phyloP scores from a whole-genome alignment of 2,329 filamentous ascomycete species.

The Chaetomium strumarium region DNA sequence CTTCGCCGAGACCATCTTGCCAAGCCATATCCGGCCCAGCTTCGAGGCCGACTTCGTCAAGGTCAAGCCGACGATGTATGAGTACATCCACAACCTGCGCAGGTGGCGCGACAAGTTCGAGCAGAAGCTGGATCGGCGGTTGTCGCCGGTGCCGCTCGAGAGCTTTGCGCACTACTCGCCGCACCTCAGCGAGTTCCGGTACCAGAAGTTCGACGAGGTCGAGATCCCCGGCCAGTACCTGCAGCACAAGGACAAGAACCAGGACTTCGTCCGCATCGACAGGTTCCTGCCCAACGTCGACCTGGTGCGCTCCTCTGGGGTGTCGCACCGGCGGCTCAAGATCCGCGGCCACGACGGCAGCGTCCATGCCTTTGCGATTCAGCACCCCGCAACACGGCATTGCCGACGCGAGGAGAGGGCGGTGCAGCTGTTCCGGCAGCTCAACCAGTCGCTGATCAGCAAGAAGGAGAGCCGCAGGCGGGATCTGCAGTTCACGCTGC shows the following conservation, averaged over 20 bases:
- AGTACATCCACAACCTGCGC: conserved; percentile 95
- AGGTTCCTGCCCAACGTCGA: conserved; percentile 94
- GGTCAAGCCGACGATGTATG: conserved; percentile 94
- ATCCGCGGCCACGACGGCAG: conserved; percentile 97
- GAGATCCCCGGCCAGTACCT: conserved; percentile 96
- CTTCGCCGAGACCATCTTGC: conserved; percentile 93
- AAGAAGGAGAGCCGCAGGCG: conserved; percentile 92
- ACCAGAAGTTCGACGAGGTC: conserved; percentile 97
- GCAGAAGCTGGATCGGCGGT: conserved; percentile 86
- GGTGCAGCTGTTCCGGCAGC: conserved; percentile 91
- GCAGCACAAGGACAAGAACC: conserved; percentile 97
- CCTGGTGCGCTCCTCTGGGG: conserved; percentile 80
- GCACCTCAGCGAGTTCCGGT: conserved; percentile 91
- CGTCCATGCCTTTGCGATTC: conserved; percentile 92
- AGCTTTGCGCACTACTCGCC: conserved; percentile 61
- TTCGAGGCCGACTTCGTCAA: conserved; percentile 97
- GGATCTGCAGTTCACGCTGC: conserved; percentile 93
- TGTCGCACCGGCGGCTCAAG: conserved; percentile 87
- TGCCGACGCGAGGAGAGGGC: conserved; percentile 93
- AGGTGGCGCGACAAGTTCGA: conserved; percentile 97
- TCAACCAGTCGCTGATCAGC: conserved; percentile 86
- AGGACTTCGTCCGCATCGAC: conserved; percentile 96
- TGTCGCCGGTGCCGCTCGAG: conserved; percentile 69
- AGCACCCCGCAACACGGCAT: conserved; percentile 88
- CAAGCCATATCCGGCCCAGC: conserved; percentile 87